These are phyloP conservation scores for Gardenia jasminoides DNA, from an alignment of 257 asterid species.

Conservation along the genomic window DNA sequence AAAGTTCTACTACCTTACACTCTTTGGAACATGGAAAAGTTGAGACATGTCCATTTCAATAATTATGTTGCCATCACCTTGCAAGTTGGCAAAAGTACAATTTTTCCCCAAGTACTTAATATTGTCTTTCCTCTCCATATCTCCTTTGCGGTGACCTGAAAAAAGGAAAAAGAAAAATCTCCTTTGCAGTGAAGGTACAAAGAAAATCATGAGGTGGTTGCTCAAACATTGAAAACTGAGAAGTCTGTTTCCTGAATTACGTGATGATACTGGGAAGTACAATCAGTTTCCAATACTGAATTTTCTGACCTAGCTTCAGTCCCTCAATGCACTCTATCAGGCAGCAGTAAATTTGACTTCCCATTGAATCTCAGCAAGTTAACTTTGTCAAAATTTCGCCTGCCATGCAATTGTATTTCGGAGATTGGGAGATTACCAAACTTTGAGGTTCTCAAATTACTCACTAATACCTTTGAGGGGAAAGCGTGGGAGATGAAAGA, in stretches of 20 bases:
- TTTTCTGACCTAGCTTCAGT: neutral
- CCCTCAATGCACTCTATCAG: neutral
- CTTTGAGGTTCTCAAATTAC: constrained; percentile 2
- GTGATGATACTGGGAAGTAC: too few species aligned
- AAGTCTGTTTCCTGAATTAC: neutral
- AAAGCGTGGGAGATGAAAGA: neutral
- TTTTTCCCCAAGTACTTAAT: neutral
- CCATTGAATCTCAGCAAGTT: neutral
- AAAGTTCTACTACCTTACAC: neutral
- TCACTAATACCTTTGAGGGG: constrained; percentile 3
- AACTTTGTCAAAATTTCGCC: constrained; percentile 1
- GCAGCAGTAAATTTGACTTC: neutral
- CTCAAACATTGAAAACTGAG: neutral
- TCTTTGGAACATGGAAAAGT: constrained; percentile 14
- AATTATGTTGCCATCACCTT: neutral
- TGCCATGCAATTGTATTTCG: constrained; percentile 1
- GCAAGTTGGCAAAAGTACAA: neutral
- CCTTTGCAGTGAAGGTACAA: neutral
- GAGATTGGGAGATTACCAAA: neutral
- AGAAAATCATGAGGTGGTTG: neutral
- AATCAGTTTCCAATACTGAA: neutral
- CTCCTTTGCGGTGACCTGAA: neutral
- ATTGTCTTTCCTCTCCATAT: neutral
- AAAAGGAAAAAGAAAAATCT: too few species aligned
- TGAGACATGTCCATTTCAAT: constrained; percentile 6